These are phyloP conservation scores for Ustanciosporium gigantosporum DNA, from an alignment of 1,284 basidiomycete species.

Conservation along the genomic window DNA sequence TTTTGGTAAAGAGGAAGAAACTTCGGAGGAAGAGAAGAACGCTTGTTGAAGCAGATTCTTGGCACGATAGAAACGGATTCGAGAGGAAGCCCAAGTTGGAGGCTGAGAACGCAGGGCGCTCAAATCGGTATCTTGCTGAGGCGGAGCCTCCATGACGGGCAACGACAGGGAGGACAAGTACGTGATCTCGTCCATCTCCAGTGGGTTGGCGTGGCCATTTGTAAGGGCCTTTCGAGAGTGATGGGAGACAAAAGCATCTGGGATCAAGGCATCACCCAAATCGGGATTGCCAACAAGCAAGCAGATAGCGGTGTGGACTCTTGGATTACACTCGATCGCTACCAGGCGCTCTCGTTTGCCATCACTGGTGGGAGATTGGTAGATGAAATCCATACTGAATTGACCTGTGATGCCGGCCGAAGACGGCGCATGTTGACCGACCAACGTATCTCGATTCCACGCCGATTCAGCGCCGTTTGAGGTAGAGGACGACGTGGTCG, in stretches of 20 bases:
- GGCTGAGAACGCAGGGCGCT: constrained; percentile 5
- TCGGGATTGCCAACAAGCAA: constrained; percentile 52
- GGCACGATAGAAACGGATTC: constrained; percentile 13
- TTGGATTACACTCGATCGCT: constrained; percentile 64
- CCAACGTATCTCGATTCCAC: constrained; percentile 21
- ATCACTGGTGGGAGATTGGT: constrained; percentile 48
- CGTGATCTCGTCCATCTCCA: constrained; percentile 13
- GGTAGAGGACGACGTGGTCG: not conserved
- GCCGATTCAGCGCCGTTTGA: not conserved
- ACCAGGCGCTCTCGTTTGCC: constrained; percentile 57
- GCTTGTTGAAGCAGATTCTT: constrained; percentile 30
- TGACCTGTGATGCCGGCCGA: constrained; percentile 60
- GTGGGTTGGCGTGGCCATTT: not conserved
- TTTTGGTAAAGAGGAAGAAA: constrained; percentile 34
- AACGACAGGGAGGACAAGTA: constrained; percentile 27
- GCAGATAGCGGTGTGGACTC: constrained; percentile 63
- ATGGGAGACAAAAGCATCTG: constrained; percentile 3
- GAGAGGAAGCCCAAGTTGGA: constrained; percentile 21
- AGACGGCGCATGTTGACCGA: constrained; percentile 12
- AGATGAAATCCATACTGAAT: constrained; percentile 64
- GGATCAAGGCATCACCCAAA: constrained; percentile 24
- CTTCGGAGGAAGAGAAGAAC: constrained; percentile 31
- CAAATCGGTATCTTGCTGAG: constrained; percentile 3
- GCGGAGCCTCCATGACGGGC: constrained; percentile 23
- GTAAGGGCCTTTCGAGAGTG: not conserved